These are phyloP conservation scores for Solanum paucissectum DNA, from an alignment of 257 asterid genomes.

Conservation along the genomic window DNA sequence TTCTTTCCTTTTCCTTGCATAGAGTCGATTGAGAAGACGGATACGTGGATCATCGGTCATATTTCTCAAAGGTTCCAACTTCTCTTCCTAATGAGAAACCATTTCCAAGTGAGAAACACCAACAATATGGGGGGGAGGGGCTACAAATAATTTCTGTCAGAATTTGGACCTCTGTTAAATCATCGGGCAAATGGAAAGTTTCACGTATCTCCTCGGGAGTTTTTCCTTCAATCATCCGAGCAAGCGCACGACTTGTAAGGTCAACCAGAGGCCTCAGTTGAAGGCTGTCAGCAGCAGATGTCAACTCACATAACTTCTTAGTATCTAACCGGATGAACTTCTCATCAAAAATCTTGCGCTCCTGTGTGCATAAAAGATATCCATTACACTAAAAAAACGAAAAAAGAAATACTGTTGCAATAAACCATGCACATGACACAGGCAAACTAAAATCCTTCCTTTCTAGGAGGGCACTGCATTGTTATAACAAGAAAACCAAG, in stretches of 20 bases:
- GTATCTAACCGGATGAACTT: slow-evolving; percentile 87
- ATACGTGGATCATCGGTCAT: slow-evolving; percentile 91
- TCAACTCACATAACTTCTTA: slow-evolving; percentile 85
- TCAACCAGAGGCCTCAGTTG: slow-evolving; percentile 89
- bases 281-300: slow-evolving; percentile 96
- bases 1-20: slow-evolving; percentile 92
- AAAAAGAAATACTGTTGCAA: not conserved
- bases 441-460: not conserved
- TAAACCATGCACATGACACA: not conserved
- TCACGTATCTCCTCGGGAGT: slow-evolving; percentile 90
- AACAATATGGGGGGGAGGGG: not conserved
- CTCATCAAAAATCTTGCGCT: slow-evolving; percentile 85
- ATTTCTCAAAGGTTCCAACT: slow-evolving; percentile 89
- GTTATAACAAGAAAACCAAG: not conserved
- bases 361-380: slow-evolving; percentile 34
- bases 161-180: slow-evolving; percentile 82
- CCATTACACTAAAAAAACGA: not conserved
- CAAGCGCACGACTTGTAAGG: slow-evolving; percentile 95
- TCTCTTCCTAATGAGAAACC: slow-evolving; percentile 61
- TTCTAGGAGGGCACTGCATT: not conserved
- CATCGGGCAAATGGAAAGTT: slow-evolving; percentile 87
- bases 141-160: not conserved
- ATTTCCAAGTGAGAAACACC: not conserved
- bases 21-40: slow-evolving; percentile 74
- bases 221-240: slow-evolving; percentile 90